Evolutionary conservation across 305 asterid genomes (phyloP).

Genomic region (Lippia alba): DNA sequence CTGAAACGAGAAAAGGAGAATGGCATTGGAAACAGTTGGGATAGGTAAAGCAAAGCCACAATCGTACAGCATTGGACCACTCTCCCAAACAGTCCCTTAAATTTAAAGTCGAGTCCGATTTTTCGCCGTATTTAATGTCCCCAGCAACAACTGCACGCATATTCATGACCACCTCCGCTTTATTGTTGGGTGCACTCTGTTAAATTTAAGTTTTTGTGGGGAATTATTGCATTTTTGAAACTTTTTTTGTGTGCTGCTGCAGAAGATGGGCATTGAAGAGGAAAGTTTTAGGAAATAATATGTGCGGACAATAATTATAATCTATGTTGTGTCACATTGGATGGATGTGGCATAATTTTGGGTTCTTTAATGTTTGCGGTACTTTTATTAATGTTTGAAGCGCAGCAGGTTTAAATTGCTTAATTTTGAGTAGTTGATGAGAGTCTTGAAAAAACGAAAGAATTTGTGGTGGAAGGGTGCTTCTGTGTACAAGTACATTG

Average conservation of each 20-base stretch:
- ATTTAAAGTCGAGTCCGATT: background rate
- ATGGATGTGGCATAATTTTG: too few species aligned
- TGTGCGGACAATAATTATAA: too few species aligned
- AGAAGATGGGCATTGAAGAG: background rate
- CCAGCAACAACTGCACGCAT: conserved; percentile 37
- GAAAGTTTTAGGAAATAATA: too few species aligned
- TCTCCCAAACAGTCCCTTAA: conserved; percentile 15
- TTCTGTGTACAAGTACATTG: too few species aligned
- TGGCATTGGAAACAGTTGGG: conserved; percentile 50
- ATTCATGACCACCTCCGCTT: conserved; percentile 32
- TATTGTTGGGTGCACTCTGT: conserved; percentile 31
- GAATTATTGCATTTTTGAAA: conserved; percentile 13
- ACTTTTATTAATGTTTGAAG: too few species aligned
- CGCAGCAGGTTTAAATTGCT: too few species aligned
- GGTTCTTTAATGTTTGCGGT: too few species aligned
- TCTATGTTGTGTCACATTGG: too few species aligned
- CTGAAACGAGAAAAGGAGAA: conserved; percentile 32
- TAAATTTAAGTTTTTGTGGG: conserved; percentile 9
- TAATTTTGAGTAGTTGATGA: too few species aligned
- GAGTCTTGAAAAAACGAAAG: too few species aligned
- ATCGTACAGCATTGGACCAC: conserved; percentile 47
- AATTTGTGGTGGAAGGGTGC: too few species aligned
- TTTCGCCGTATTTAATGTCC: conserved; percentile 2
- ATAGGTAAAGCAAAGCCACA: conserved; percentile 48
- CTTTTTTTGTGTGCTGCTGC: conserved; percentile 1